Evolutionary conservation across 148 eudicot genomes (phyloP).

Genomic region (Rhododendron ovatum): DNA sequence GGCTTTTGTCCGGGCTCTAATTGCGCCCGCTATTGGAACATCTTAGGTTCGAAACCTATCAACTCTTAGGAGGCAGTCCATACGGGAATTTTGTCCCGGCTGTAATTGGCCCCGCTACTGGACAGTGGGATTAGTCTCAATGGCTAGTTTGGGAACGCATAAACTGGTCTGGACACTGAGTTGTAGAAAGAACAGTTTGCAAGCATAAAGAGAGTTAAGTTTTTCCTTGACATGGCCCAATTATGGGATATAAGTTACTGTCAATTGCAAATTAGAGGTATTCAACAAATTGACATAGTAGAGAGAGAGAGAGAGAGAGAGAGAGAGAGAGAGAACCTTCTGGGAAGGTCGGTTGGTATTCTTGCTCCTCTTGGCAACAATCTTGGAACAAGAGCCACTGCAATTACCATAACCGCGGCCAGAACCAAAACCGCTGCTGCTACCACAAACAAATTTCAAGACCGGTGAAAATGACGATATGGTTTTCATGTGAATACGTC

Average conservation of each 20-base stretch:
- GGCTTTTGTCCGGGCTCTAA: background rate
- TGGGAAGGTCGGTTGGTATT: conserved; percentile 30
- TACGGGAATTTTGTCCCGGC: background rate
- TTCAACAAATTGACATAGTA: background rate
- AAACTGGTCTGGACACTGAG: too few relatives aligned
- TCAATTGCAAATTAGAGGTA: background rate
- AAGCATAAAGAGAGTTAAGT: background rate
- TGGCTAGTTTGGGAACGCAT: background rate
- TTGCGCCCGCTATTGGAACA: background rate
- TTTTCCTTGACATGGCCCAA: background rate
- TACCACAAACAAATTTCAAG: conserved; percentile 9
- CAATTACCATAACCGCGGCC: background rate
- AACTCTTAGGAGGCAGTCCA: background rate
- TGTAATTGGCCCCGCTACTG: background rate
- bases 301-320: background rate
- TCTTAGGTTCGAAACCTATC: background rate
- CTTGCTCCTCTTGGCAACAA: conserved; percentile 51
- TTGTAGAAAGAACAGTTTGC: background rate
- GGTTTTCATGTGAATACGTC: conserved; percentile 26
- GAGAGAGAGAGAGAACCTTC: conserved; percentile 20
- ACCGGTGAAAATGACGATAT: conserved; percentile 13
- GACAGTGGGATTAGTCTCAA: background rate
- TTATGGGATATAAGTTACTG: background rate
- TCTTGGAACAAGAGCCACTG: conserved; percentile 22
- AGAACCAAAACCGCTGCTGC: background rate